These are phyloP conservation scores for Phytophthora cryptogea DNA, from an alignment of 352 stramenopile genomes.

Conservation along the genomic window DNA sequence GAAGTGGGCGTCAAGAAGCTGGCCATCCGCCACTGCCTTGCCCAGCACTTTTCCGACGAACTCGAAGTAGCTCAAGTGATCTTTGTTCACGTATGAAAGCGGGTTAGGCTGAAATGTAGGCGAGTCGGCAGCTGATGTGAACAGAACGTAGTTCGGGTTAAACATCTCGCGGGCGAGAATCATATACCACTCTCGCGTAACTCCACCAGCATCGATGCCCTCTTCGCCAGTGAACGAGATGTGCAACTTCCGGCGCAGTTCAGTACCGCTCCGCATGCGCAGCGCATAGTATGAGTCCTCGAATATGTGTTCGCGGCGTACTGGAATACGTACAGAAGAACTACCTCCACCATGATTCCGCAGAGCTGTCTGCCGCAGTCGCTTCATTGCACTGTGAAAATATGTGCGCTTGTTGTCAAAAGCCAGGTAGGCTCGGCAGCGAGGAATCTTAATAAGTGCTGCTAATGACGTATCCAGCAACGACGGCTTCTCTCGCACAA, in stretches of 20 bases:
- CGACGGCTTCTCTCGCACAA: slow-evolving; percentile 96
- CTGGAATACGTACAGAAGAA: slow-evolving; percentile 86
- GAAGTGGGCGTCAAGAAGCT: slow-evolving; percentile 99
- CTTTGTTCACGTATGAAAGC: slow-evolving; percentile 98
- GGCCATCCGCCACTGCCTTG: slow-evolving; percentile 98
- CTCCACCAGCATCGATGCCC: slow-evolving; percentile 98
- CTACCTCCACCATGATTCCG: slow-evolving; percentile 91
- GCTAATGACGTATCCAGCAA: slow-evolving; percentile 96
- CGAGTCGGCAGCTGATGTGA: slow-evolving; percentile 98
- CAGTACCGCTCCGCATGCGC: slow-evolving; percentile 94
- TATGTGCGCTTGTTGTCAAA: slow-evolving; percentile 99
- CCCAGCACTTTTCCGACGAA: slow-evolving; percentile 98
- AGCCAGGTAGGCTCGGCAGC: slow-evolving; percentile 95
- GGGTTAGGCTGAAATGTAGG: slow-evolving; percentile 99
- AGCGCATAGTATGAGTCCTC: slow-evolving; percentile 99
- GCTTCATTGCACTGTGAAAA: slow-evolving; percentile 96
- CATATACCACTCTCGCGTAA: slow-evolving; percentile 98
- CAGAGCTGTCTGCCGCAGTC: slow-evolving; percentile 83
- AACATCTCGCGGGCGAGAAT: slow-evolving; percentile 99
- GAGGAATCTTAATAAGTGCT: slow-evolving; percentile 95
- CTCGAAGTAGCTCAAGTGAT: slow-evolving; percentile 99
- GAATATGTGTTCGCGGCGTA: slow-evolving; percentile 97
- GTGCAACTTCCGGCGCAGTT: slow-evolving; percentile 97
- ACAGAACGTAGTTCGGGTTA: slow-evolving; percentile 99
- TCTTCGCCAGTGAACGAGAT: slow-evolving; percentile 98